Base-by-base conservation (phyloP, 306 rosid species). In the Luffa aegyptiaca region DNA sequence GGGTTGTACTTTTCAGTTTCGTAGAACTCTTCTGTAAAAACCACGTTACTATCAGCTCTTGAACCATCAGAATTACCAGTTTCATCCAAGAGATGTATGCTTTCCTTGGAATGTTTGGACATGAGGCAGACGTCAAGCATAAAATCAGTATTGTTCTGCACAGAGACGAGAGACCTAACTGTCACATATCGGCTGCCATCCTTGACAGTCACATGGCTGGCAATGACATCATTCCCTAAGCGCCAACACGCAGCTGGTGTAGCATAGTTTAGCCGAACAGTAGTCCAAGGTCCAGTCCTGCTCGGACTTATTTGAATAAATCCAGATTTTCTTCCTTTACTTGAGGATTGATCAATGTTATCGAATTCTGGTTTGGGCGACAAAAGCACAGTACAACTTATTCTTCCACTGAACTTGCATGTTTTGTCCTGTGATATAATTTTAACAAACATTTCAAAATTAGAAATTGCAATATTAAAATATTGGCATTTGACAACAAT, bases 201-300 rank as follows among this genome's bases (percentile, higher is more conserved):
- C 78, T 86, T 83, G 81, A 95, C 91, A 74, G 88, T 88, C 37
- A 92, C 96, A 93, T 95, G 97, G 82, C 99, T 95, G 57, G 99
- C 99, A 83, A 95, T 93, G 70, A 95, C 97, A 75, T 82, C 91
- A 86, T 89, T 88, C 80, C 97, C 97, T 68, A 95, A 80, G 84
- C 99, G 84, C 99, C 99, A 95, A 87, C 99, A 95, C 83, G 99
- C 97, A 87, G 99, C 92, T 36, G 93, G 89, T 53, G 99, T 79
- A 81, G 99, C 96, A 84, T 95, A 95, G 87, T 95, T 95, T 71
- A 95, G 88, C 87, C 99, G 89, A 81, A 95, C 99, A 33, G 96
- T 87, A 53, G 99, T 95, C 99, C 99, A 95, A 78, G 99, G 97
- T 68, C 99, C 99, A 83, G 86, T 95, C 84, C 86, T 91, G 81